Base-by-base conservation (phyloP, 1,284 basidiomycete species). In the Cryptococcus maquisensis region DNA sequence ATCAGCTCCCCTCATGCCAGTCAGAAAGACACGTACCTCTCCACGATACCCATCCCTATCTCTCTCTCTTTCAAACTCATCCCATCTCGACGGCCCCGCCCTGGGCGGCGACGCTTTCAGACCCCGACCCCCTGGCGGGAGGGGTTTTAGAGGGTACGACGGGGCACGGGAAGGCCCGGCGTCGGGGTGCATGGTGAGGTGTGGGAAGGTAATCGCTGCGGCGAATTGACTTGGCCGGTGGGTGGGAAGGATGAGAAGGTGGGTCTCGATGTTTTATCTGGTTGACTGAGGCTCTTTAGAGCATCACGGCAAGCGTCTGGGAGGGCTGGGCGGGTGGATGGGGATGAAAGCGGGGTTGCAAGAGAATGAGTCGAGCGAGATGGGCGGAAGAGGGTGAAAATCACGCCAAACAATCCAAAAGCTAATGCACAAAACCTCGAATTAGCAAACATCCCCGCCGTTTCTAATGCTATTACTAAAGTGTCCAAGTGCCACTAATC, bases 131-230 rank as follows among this genome's bases (percentile, higher is more conserved):
- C 28, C 28, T 10, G 43, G 26, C 43, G 49, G 41, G 39, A 26
- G 28, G 39, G 42, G 36, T 7, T 42, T 26, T 18, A 18, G 24
- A 50, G 46, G 42, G 32, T 43, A n/a, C 45, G 48, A 43, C 53
- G 56, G 35, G 55, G 23, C 4, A 42, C 61, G 50, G n/a, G 62
- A 63, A 35, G 62, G 59, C 18, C 62, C 62, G 16, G 62, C 54
- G 18, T 61, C 59, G 28, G 59, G 56, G 51, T 63, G 59, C 62
- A 63, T 63, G 35, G 55, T 47, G 38, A 47, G 49, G 36, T 16
- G 44, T 42, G 28, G 28, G 28, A 32, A 10, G 18, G 40, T 42
- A 18, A 23, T 12, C 16, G 40, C 18, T 42, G 40, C 40, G 40
- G 23, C 40, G 20, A 20, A 42, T 18, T 15, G 6, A n/a, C 16